Evolutionary conservation across 2,329 filamentous ascomycete species (phyloP), one percentile per base, ranked within the genome.

Genomic region (Thelonectria discophora): DNA sequence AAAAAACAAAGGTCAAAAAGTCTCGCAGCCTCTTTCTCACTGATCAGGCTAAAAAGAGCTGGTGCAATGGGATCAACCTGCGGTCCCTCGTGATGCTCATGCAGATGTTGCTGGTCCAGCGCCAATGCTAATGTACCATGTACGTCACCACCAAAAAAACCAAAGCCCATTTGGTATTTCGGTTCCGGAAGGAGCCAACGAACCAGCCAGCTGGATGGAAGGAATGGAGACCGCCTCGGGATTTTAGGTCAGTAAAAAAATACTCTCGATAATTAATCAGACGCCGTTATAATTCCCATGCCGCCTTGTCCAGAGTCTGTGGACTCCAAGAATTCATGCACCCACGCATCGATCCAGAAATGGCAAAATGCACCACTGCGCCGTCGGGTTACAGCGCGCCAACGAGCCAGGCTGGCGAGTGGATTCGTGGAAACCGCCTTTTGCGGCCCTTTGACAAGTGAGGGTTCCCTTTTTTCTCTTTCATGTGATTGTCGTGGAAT

Each of bases 401-500:
- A 9, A 20, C 42, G 12, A 30, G 17, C 21, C 21, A 7, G 46
- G 8, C 17, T 18, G 39, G 42, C 42, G 18, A 45, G 42, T 45
- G 42, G 51, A 50, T 55, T 54, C 51, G 58, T 55, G 51, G 42
- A 55, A 55, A 43, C 39, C 18, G 37, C 17, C 13, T 34, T 39
- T 24, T 10, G 10, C 17, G 18, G 3, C 12, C 42, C 42, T 20
- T 18, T 20, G 40, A 9, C 5, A 5, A 15, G 8, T 30, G 40
- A 55, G 18, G 47, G 39, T 40, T 34, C 17, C 39, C 21, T 37
- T 32, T 34, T 45, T 47, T 13, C 13, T 56, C 40, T 61, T 56
- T 56, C 58, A 61, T 61, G 58, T 61, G 58, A 61, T 61, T 56
- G 17, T 52, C 37, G 21, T 20, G 45, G 34, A 56, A 55, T 55